Percentiles rank a stretch among this genome's conserved stretches.
Evolutionary conservation across 805 yeast species (phyloP).

Genomic region (Yamadazyma akitaensis): DNA sequence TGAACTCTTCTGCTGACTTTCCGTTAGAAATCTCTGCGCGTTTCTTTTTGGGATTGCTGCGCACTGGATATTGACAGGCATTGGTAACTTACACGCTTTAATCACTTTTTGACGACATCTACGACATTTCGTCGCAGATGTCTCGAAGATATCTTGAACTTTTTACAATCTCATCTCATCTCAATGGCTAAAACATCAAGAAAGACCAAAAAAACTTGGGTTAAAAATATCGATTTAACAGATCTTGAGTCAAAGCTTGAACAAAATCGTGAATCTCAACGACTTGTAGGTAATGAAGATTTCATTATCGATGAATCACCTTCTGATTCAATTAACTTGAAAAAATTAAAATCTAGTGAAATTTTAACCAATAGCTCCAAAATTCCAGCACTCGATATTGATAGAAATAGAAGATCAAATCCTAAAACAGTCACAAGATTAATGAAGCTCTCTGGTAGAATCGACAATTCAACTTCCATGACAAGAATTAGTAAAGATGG

Average conservation of each 20-base stretch:
- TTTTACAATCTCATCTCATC: conserved; percentile 8
- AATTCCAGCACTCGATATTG: conserved; percentile 56
- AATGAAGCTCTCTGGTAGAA: conserved; percentile 75
- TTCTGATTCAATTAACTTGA: conserved; percentile 40
- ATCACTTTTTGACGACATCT: no score
- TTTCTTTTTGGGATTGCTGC: no score
- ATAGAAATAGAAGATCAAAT: conserved; percentile 44
- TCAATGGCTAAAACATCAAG: conserved; percentile 51
- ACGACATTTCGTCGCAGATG: no score
- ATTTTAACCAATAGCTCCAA: conserved; percentile 73
- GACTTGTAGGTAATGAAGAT: conserved; percentile 63
- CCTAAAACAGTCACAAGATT: conserved; percentile 61
- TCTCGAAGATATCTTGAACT: not conserved
- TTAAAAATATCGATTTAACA: conserved; percentile 83
- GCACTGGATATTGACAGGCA: no score
- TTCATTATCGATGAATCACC: conserved; percentile 43
- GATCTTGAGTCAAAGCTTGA: conserved; percentile 75
- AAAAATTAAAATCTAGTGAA: conserved; percentile 57
- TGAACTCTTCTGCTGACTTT: no score
- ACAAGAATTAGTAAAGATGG: conserved; percentile 67
- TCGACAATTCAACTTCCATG: conserved; percentile 49
- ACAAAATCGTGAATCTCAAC: conserved; percentile 58
- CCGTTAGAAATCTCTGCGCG: no score
- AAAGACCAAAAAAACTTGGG: conserved; percentile 91
- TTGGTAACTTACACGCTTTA: no score